Evolutionary conservation across 495 filamentous ascomycete species (phyloP), one percentile per base, ranked within the genome.

Genomic region (Cercophora sp.): DNA sequence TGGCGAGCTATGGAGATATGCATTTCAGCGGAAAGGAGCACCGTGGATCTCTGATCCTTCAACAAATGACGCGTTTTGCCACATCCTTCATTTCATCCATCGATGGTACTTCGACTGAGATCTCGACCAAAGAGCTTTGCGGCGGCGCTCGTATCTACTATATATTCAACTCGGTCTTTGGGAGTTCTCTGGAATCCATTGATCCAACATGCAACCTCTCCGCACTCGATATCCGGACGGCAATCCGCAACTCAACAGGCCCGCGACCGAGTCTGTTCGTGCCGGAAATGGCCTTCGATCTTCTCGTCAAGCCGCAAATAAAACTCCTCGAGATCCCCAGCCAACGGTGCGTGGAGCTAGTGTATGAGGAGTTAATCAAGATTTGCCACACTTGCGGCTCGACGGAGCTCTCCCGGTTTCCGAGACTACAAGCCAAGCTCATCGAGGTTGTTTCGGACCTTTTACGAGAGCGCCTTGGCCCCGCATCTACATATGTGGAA

Each of bases 121-220:
- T 99, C 54, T 96, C 94, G 6, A 99, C 93, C 5, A 97, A 97
- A 68, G 93, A 99, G 63, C 85, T 99, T 3, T 96, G 93, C 62
- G 93, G 93, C 58, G 93, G 93, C 52, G 93, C 93, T 15, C 82
- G 93, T 20, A 96, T 99, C 55, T 99, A 99, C 70, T 99, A 99
- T 69, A 97, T 99, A 46, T 99, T 99, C 77, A 99, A 99, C 69
- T 96, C 92, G 32, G 94, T 99, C 11, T 99, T 97, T 69, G 94
- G 93, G 41, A 96, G 94, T 69, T 95, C 92, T 8, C 73, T 99
- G 20, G 94, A 97, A 67, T 86, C 89, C 5, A 95, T 99, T 55
- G 91, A 97, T 60, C 93, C 93, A 5, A 97, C 91, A 1, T 85
- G 85, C 16, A 97, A 97, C 63, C 83, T 99, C 56, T 93, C 91